Evolutionary conservation across 2,329 filamentous ascomycete genomes (phyloP), one percentile per base, ranked within the genome.

Genomic region (Blastomyces silverae): DNA sequence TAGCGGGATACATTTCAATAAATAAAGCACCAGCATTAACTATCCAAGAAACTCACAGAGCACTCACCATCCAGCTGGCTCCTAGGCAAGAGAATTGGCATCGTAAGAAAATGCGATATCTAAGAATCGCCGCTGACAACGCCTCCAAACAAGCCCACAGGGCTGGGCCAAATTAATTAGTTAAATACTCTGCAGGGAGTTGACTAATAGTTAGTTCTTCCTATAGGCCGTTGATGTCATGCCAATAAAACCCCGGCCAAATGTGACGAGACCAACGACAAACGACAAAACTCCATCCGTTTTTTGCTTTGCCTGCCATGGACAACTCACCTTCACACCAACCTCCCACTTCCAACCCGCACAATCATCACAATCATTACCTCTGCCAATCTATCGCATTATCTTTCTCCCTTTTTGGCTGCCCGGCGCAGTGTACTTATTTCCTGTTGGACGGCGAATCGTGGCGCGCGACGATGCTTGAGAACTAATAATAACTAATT

Each of bases 321-420:
- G 25, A 61, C 58, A 61, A 61, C 58, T n/a, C 58, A 61, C 17
- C 17, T 48, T 34, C 31, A 31, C 57, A 59, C 11, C 56, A 25
- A 25, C 15, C 57, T 44, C 11, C 39, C 22, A 20, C 58, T 25
- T 3, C 58, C 42, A 48, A 34, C 58, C 34, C 37, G 10, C 37
- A 39, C 37, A 39, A 48, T 42, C 58, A 22, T 6, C 58, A 48
- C 42, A 50, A n/a, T 50, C 22, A 22, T 48, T 50, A 34, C 17
- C 22, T 61, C 34, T 42, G 20, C 56, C 10, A 42, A 39, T 20
- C n/a, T 37, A 58, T 39, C 37, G 34, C 34, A 11, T 58, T 15
- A 25, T 25, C 10, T 42, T 1, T 20, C 10, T 39, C 31, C 31
- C 8, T 50, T 34, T n/a, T 48, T 28, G 8, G 20, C 58, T 61